Percentiles rank a stretch among this genome's conserved stretches.
These are phyloP conservation scores for Westerdykella ornata DNA, from an alignment of 2,329 filamentous ascomycete genomes.

Conservation along the genomic window DNA sequence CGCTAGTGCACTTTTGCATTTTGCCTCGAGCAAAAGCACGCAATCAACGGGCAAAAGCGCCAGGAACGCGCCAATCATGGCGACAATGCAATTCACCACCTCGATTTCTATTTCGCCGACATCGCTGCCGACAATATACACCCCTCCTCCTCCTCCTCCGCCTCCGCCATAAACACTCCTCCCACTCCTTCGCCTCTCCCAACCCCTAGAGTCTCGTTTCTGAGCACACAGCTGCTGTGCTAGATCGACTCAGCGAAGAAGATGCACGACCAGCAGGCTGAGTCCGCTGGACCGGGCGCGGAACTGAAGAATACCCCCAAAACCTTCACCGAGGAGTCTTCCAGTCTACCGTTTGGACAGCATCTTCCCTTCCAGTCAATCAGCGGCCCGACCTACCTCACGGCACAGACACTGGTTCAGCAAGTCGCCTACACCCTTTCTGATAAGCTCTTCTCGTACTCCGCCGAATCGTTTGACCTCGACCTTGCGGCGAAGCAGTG, in stretches of 20 bases:
- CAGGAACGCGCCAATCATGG: constrained; percentile 22
- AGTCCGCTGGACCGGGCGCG: constrained; percentile 34
- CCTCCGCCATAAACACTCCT: constrained; percentile 13
- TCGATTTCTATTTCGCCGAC: constrained; percentile 26
- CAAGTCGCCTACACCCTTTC: constrained; percentile 93
- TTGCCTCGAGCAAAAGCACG: constrained; percentile 21
- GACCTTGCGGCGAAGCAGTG: constrained; percentile 77
- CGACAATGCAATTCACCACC: constrained; percentile 14
- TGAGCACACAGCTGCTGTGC: constrained; percentile 1
- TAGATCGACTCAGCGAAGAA: constrained; percentile 2
- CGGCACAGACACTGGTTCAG: constrained; percentile 87
- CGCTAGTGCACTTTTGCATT: constrained; percentile 26
- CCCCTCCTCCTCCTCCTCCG: constrained; percentile 8
- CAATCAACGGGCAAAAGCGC: constrained; percentile 10
- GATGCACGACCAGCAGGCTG: constrained; percentile 36
- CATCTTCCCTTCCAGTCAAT: constrained; percentile 53
- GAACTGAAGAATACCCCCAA: constrained; percentile 22
- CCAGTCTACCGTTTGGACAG: constrained; percentile 49
- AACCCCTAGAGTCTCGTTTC: background rate
- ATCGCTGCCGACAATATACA: constrained; percentile 16
- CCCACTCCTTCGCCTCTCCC: background rate
- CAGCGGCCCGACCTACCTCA: constrained; percentile 83
- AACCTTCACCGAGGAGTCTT: constrained; percentile 40
- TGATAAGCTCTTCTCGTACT: constrained; percentile 97
- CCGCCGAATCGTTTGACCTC: constrained; percentile 85